Percentiles rank a stretch among this genome's conserved stretches.
Conservation (phyloP, 352 stramenopile genomes). For the Globisporangium paroecandrum region DNA sequence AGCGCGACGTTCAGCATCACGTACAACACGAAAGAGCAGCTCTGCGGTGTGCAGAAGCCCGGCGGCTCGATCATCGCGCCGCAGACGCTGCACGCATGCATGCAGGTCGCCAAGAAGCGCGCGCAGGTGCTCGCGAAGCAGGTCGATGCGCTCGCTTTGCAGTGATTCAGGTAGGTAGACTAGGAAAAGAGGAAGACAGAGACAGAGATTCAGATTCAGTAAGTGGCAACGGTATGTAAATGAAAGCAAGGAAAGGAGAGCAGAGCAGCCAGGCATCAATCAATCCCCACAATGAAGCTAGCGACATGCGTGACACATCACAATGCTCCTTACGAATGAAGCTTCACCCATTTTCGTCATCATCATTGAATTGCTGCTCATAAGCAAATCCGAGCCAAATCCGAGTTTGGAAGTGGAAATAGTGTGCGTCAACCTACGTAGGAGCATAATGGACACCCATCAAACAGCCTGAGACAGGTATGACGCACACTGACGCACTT, state of each 20-base stretch:
- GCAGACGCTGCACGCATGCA: conserved; percentile 56
- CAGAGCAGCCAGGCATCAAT: not conserved
- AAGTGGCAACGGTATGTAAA: not conserved
- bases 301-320: conserved; percentile 2
- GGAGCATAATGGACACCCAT: not conserved
- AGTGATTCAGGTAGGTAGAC: not conserved
- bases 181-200: conserved; percentile 6
- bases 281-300: too few species aligned
- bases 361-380: not conserved
- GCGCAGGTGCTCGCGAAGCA: conserved; percentile 33
- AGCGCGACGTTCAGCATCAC: conserved; percentile 56
- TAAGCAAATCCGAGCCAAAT: not conserved
- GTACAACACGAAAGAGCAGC: conserved; percentile 58
- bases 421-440: not conserved
- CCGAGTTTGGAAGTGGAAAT: not conserved
- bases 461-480: conserved; percentile 8
- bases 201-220: not conserved
- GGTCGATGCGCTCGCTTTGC: conserved; percentile 21
- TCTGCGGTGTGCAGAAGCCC: conserved; percentile 72
- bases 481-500: not conserved
- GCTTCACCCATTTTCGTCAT: not conserved
- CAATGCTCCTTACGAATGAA: not conserved
- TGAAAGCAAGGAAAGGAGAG: not conserved
- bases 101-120: conserved; percentile 54
- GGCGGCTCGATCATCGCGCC: conserved; percentile 47